These are phyloP conservation scores for Mycena filopes DNA, from an alignment of 768 basidiomycete genomes.

Conservation along the genomic window DNA sequence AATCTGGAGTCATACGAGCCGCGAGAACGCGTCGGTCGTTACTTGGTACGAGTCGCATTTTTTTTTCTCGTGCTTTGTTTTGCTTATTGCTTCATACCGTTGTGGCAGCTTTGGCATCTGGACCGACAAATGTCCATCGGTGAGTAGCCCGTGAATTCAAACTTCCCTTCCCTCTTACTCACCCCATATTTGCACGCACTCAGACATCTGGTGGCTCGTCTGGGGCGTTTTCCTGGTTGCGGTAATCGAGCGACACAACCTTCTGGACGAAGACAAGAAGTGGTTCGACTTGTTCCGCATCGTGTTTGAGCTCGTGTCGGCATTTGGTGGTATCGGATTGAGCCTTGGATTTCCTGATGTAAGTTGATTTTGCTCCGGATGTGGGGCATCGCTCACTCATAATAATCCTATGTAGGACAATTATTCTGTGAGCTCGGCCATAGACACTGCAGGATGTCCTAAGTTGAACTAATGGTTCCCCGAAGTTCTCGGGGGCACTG, in stretches of 20 bases:
- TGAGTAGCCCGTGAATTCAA: slow-evolving; percentile 40
- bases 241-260: slow-evolving; percentile 71
- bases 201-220: slow-evolving; percentile 87
- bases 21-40: slow-evolving; percentile 57
- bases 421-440: slow-evolving; percentile 52
- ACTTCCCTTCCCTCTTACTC: no score
- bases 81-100: slow-evolving; percentile 41
- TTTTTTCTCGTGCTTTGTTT: not conserved
- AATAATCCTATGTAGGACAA: slow-evolving; percentile 52
- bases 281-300: slow-evolving; percentile 72
- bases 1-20: slow-evolving; percentile 49
- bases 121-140: slow-evolving; percentile 69
- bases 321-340: slow-evolving; percentile 76
- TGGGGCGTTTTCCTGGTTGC: slow-evolving; percentile 78
- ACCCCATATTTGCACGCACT: not conserved
- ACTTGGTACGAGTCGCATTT: slow-evolving; percentile 35
- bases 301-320: slow-evolving; percentile 74
- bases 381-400: not conserved
- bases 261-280: slow-evolving; percentile 64
- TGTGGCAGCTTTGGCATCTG: slow-evolving; percentile 66
- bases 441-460: no score
- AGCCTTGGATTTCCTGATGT: slow-evolving; percentile 69
- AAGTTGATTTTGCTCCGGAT: slow-evolving; percentile 18
- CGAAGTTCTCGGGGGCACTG: slow-evolving; percentile 65
- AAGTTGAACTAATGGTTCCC: not conserved